phyloP scores from a whole-genome alignment of 2,329 filamentous ascomycete genomes.

The Gaeumannomyces tritici region DNA sequence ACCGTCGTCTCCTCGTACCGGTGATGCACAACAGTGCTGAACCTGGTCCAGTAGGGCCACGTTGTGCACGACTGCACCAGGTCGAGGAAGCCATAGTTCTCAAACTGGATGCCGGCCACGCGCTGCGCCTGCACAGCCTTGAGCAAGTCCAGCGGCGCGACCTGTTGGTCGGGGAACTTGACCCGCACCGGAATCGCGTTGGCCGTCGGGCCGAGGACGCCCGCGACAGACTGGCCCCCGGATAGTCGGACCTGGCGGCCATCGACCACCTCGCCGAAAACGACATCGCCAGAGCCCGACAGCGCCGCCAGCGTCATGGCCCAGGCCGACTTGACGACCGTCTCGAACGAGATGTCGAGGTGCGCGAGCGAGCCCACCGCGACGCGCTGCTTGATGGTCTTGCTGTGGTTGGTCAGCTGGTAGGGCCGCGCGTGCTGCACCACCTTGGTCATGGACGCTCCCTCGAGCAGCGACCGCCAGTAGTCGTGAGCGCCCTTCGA shows the following conservation, averaged over 20 bases:
- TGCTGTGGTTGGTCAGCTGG: constrained; percentile 25
- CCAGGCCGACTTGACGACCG: constrained; percentile 49
- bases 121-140: constrained; percentile 39
- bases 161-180: constrained; percentile 29
- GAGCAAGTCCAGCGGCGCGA: constrained; percentile 39
- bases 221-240: constrained; percentile 44
- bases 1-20: constrained; percentile 29
- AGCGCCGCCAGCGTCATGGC: constrained; percentile 42
- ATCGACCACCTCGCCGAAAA: constrained; percentile 45
- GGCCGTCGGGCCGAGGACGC: constrained; percentile 34
- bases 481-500: constrained; percentile 29
- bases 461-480: constrained; percentile 34
- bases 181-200: constrained; percentile 41
- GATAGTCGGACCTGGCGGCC: constrained; percentile 33
- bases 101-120: constrained; percentile 34
- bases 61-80: constrained; percentile 43
- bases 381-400: constrained; percentile 29
- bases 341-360: constrained; percentile 37
- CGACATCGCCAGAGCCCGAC: constrained; percentile 37
- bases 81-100: constrained; percentile 40
- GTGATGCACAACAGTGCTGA: constrained; percentile 46
- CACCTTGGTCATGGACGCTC: constrained; percentile 35
- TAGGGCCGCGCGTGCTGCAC: constrained; percentile 31
- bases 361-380: constrained; percentile 29
- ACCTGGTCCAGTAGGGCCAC: constrained; percentile 43